Evolutionary conservation across 805 yeast species (phyloP).

Genomic region (Kregervanrija delftensis): DNA sequence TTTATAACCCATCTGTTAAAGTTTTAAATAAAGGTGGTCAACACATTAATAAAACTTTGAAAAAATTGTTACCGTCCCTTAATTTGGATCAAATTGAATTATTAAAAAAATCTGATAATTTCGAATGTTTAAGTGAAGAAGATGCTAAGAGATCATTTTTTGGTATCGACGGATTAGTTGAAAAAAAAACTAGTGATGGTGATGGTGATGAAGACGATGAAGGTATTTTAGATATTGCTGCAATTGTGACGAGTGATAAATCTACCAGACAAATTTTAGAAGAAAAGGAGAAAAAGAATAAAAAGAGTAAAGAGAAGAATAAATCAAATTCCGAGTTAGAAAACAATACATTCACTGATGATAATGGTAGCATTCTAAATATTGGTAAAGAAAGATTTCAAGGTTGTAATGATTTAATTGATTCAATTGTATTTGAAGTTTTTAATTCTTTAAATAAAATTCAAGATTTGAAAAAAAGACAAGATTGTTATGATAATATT

Average conservation of each 20-base stretch:
- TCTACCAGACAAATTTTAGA: conserved; percentile 42
- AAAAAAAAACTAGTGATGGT: conserved; percentile 7
- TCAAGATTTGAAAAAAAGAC: conserved; percentile 59
- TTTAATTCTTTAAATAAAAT: conserved; percentile 48
- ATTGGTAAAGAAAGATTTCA: conserved; percentile 90
- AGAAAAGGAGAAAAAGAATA: conserved; percentile 19
- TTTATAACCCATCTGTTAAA: conserved; percentile 43
- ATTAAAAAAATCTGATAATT: conserved; percentile 68
- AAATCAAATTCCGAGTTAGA: conserved; percentile 63
- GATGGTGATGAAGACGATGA: conserved; percentile 41
- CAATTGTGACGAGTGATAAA: conserved; percentile 73
- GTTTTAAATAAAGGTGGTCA: conserved; percentile 50
- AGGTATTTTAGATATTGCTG: conserved; percentile 82
- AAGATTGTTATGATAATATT: conserved; percentile 79
- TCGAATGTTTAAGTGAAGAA: conserved; percentile 70
- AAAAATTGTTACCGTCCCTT: conserved; percentile 51
- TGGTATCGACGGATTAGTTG: conserved; percentile 42
- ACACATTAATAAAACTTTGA: conserved; percentile 49
- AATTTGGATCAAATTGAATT: conserved; percentile 56
- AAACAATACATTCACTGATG: conserved; percentile 62
- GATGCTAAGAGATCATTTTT: conserved; percentile 56
- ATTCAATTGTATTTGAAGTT: conserved; percentile 45
- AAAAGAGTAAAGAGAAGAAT: conserved; percentile 6
- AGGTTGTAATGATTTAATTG: conserved; percentile 62
- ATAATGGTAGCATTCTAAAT: conserved; percentile 43